Base-by-base conservation (phyloP, 2,329 filamentous ascomycete species). In the Neocatenulostroma microsporum region DNA sequence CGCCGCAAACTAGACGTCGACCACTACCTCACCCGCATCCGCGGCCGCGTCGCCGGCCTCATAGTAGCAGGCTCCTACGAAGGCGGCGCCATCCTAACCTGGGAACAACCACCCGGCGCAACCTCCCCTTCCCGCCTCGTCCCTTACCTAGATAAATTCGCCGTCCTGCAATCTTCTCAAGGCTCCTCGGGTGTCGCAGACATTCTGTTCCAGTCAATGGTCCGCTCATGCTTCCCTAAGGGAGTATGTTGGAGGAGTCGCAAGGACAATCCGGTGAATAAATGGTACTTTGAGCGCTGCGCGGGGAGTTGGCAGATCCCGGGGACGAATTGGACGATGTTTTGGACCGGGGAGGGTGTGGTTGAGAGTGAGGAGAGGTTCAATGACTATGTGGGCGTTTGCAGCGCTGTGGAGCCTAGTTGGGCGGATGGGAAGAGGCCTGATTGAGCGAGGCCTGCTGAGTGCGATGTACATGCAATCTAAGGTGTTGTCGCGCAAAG, bases 41-140 rank as follows among this genome's bases (percentile, higher is more conserved):
- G 83, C 34, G 73, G 81, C 36, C 83, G 82, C 20, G 72, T 96
- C 10, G 91, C 91, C 0, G 91, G 89, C 3, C 71, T 98, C 37
- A 95, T 98, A 46, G 84, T 98, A 33, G 91, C 89, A 0, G 91
- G 91, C 5, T 84, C 94, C 54, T 98, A 98, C 61, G 91, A 98
- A 68, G 91, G 91, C 35, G 88, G 86, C 1, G 91, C 91, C 2
- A 82, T 98, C 29, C 67, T 96, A 14, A 98, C 91, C 0, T 98
- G 91, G 91, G 91, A 98, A 63, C 72, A 72, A 21, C 86, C 88
- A 0, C 72, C 68, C 3, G 43, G 40, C 7, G 32, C 43, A 19
- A 21, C 26, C 18, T 3, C 40, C 55, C 64, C 23, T 5, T 71
- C 71, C 1, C 74, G 83, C 8, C 74, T 86, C 48, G 84, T 98